These are phyloP conservation scores for Parasitella parasitica DNA, from an alignment of 371 early-diverging fungal species.

Conservation along the genomic window DNA sequence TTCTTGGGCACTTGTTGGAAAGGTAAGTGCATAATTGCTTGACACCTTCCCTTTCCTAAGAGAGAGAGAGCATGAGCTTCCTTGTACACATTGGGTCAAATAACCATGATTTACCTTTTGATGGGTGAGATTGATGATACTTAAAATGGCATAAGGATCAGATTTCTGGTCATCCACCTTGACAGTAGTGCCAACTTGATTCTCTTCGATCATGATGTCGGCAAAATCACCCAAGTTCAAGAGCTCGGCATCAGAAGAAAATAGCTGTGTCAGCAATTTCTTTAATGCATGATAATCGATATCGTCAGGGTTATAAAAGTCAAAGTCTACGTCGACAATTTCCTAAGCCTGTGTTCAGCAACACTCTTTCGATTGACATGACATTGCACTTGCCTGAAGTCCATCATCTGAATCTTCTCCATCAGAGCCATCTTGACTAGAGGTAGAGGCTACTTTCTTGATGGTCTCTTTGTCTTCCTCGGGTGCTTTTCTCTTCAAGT, in stretches of 20 bases:
- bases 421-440: slow-evolving; percentile 26
- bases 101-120: slow-evolving; percentile 44
- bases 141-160: slow-evolving; percentile 92
- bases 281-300: slow-evolving; percentile 94
- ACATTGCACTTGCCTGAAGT: slow-evolving; percentile 24
- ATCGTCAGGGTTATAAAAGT: slow-evolving; percentile 88
- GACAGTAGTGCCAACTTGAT: slow-evolving; percentile 87
- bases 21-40: slow-evolving; percentile 61
- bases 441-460: slow-evolving; percentile 10
- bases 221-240: slow-evolving; percentile 75
- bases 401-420: slow-evolving; percentile 55
- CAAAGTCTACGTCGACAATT: slow-evolving; percentile 91
- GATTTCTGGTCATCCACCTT: slow-evolving; percentile 77
- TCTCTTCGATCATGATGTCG: slow-evolving; percentile 83
- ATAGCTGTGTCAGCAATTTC: slow-evolving; percentile 74
- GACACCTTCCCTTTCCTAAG: slow-evolving; percentile 55
- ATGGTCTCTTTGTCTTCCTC: slow-evolving; percentile 13
- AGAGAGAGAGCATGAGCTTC: not conserved
- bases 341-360: slow-evolving; percentile 47
- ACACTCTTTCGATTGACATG: not conserved
- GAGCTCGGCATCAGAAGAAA: slow-evolving; percentile 78
- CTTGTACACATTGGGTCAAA: not conserved
- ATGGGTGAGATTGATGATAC: slow-evolving; percentile 71
- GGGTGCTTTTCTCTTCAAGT: slow-evolving; percentile 43
- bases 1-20: slow-evolving; percentile 61